Percentiles rank a stretch among this genome's conserved stretches.
These are phyloP conservation scores for Ophiocordyceps robertsii DNA, from an alignment of 2,329 filamentous ascomycete genomes.

Conservation along the genomic window DNA sequence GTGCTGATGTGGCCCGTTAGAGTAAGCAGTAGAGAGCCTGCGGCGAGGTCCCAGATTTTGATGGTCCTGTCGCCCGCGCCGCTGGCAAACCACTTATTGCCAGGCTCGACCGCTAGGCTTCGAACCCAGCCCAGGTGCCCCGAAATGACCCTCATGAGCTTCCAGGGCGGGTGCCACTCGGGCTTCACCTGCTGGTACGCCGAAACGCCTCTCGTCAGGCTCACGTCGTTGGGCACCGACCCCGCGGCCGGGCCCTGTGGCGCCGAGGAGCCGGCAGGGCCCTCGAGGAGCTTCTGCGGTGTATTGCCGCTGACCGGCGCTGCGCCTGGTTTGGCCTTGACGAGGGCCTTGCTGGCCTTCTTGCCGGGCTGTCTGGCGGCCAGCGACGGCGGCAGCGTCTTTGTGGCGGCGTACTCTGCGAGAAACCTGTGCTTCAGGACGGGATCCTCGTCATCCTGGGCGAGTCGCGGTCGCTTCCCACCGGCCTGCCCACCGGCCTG, in stretches of 20 bases:
- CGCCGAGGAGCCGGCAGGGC: slow-evolving; percentile 20
- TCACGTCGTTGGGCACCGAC: slow-evolving; percentile 14
- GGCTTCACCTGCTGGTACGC: slow-evolving; percentile 46
- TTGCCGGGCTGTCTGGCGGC: slow-evolving; percentile 61
- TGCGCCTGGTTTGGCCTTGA: slow-evolving; percentile 31
- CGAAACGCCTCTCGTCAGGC: slow-evolving; percentile 15
- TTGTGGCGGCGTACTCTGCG: slow-evolving; percentile 65
- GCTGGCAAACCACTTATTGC: slow-evolving; percentile 95
- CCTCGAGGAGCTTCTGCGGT: slow-evolving; percentile 25
- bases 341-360: slow-evolving; percentile 13
- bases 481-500: slow-evolving; percentile 10
- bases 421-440: slow-evolving; percentile 38
- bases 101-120: slow-evolving; percentile 78
- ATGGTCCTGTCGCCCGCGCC: slow-evolving; percentile 93
- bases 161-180: slow-evolving; percentile 97
- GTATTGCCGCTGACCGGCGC: slow-evolving; percentile 17
- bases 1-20: slow-evolving; percentile 91
- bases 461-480: slow-evolving; percentile 24
- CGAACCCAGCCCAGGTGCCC: slow-evolving; percentile 95
- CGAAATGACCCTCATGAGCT: slow-evolving; percentile 93
- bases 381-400: slow-evolving; percentile 62
- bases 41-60: slow-evolving; percentile 96
- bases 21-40: slow-evolving; percentile 70
- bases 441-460: slow-evolving; percentile 17
- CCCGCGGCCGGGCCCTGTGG: slow-evolving; percentile 5